These are phyloP conservation scores for Lipomyces anomalus DNA, from an alignment of 805 yeast genomes.

Conservation along the genomic window DNA sequence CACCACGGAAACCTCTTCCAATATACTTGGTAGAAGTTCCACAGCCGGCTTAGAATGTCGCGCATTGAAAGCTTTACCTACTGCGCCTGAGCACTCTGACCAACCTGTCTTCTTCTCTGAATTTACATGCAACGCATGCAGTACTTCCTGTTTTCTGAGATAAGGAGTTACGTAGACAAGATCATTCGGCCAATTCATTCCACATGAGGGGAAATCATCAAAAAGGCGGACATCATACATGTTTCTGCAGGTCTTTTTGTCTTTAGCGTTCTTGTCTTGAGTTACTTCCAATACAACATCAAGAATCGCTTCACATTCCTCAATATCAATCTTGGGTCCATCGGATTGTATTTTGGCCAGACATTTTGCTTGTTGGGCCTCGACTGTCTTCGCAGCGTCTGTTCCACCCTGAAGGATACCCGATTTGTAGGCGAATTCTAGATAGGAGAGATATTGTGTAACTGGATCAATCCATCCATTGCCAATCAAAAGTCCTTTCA, in stretches of 20 bases:
- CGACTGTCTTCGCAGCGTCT: constrained; percentile 27
- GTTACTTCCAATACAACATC: constrained; percentile 31
- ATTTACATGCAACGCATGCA: constrained; percentile 46
- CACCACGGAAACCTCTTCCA: constrained; percentile 54
- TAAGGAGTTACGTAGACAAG: constrained; percentile 47
- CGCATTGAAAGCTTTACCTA: constrained; percentile 49
- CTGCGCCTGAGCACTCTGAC: constrained; percentile 71
- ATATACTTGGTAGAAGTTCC: constrained; percentile 57
- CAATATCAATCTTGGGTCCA: constrained; percentile 14
- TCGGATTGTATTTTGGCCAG: constrained; percentile 22
- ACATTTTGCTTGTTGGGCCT: constrained; percentile 19
- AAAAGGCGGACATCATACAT: constrained; percentile 71
- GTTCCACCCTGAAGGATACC: constrained; percentile 44
- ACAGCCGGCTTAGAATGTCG: constrained; percentile 54
- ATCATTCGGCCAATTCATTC: constrained; percentile 84
- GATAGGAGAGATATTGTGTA: constrained; percentile 71
- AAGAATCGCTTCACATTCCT: constrained; percentile 34
- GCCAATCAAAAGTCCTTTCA: constrained; percentile 72
- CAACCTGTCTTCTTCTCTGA: constrained; percentile 44
- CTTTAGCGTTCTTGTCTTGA: constrained; percentile 17
- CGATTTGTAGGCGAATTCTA: constrained; percentile 61
- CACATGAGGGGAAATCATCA: constrained; percentile 81
- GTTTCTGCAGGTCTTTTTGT: constrained; percentile 57
- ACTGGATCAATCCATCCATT: constrained; percentile 94
- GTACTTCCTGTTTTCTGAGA: constrained; percentile 43